Percentiles rank a stretch among this genome's conserved stretches.
Conservation (phyloP, 495 filamentous ascomycete genomes). For the Penicillium chermesinum region DNA sequence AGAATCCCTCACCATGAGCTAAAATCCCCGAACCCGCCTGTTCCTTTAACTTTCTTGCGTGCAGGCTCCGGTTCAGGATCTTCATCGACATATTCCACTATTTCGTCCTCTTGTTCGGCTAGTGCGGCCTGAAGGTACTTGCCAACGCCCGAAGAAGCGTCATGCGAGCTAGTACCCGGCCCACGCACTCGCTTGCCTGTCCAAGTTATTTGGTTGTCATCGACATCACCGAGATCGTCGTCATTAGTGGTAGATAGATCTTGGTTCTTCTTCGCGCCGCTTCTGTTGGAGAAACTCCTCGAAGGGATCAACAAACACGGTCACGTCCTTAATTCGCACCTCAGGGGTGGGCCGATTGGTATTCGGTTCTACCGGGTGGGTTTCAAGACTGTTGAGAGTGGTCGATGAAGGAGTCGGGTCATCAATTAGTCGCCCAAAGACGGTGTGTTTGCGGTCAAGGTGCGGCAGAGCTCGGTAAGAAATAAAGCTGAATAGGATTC, state of each 20-base stretch:
- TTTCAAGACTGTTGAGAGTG: constrained; percentile 69
- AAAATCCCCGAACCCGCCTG: constrained; percentile 90
- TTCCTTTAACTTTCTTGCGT: constrained; percentile 72
- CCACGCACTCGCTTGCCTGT: constrained; percentile 76
- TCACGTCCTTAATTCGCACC: constrained; percentile 73
- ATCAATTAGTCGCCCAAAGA: constrained; percentile 81
- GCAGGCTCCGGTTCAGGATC: constrained; percentile 59
- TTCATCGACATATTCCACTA: constrained; percentile 53
- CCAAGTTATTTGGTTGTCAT: constrained; percentile 89
- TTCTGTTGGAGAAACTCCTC: constrained; percentile 70
- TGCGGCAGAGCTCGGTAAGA: constrained; percentile 78
- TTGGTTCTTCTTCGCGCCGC: constrained; percentile 46
- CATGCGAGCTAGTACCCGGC: constrained; percentile 40
- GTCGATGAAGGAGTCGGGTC: constrained; percentile 55
- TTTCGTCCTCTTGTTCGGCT: constrained; percentile 50
- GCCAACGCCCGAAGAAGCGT: constrained; percentile 53
- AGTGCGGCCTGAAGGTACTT: constrained; percentile 69
- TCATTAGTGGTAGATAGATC: constrained; percentile 28
- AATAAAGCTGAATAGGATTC: constrained; percentile 61
- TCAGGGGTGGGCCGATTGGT: constrained; percentile 68
- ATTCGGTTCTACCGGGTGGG: constrained; percentile 57
- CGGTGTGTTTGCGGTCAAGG: constrained; percentile 92
- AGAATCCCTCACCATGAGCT: constrained; percentile 32
- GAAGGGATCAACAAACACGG: constrained; percentile 91
- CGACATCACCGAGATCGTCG: constrained; percentile 50